Percentiles rank a stretch among this genome's conserved stretches.
phyloP scores from a whole-genome alignment of 805 yeast species.

The Maudiozyma serrabonitensis region DNA sequence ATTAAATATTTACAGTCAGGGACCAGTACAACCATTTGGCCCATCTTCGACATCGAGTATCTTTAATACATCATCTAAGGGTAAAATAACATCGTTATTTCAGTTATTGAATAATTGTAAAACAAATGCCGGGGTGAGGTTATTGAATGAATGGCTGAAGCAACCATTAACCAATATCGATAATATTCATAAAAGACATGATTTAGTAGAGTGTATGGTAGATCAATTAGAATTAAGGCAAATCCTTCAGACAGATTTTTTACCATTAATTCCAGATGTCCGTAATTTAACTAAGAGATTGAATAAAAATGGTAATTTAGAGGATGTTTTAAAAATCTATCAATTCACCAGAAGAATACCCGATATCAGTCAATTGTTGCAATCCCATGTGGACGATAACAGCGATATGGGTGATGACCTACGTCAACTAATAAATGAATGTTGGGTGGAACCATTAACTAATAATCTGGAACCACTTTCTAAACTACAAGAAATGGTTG shows the following conservation, averaged over 20 bases:
- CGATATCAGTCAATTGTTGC: slow-evolving; percentile 47
- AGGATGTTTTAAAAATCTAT: slow-evolving; percentile 82
- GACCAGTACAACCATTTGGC: slow-evolving; percentile 14
- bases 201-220: slow-evolving; percentile 64
- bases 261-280: slow-evolving; percentile 74
- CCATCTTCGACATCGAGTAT: slow-evolving; percentile 5
- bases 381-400: slow-evolving; percentile 31
- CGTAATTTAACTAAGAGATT: slow-evolving; percentile 66
- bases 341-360: slow-evolving; percentile 70
- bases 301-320: slow-evolving; percentile 50
- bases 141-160: slow-evolving; percentile 88
- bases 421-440: slow-evolving; percentile 33
- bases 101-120: slow-evolving; percentile 85
- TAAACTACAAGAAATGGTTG: slow-evolving; percentile 77
- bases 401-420: slow-evolving; percentile 10
- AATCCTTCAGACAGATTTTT: slow-evolving; percentile 53
- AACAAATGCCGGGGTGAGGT: slow-evolving; percentile 78
- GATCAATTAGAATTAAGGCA: slow-evolving; percentile 60
- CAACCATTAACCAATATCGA: slow-evolving; percentile 72
- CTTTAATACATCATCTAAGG: slow-evolving; percentile 9
- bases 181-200: slow-evolving; percentile 59
- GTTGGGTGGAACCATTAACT: slow-evolving; percentile 52
- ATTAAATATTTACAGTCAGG: slow-evolving; percentile 66
- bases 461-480: slow-evolving; percentile 41
- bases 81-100: slow-evolving; percentile 52